These are phyloP conservation scores for Globisporangium parvum DNA, from an alignment of 352 stramenopile species.

Conservation along the genomic window DNA sequence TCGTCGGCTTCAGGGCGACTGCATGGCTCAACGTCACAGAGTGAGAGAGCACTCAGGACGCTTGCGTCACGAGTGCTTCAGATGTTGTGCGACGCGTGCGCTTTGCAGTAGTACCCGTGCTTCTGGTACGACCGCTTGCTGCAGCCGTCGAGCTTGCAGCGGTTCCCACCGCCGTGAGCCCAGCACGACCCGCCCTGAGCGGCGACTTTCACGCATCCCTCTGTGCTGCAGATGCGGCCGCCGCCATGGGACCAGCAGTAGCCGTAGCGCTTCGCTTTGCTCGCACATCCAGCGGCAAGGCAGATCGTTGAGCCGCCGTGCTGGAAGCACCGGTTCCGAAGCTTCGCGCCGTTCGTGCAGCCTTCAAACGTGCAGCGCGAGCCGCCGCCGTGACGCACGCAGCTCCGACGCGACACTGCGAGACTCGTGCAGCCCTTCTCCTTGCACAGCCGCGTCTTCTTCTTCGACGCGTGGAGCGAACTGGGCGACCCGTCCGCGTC, in stretches of 20 bases:
- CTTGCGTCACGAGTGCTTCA: background rate
- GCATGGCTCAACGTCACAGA: too few species aligned
- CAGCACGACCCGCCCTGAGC: constrained; percentile 30
- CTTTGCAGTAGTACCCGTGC: constrained; percentile 43
- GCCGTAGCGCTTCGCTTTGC: constrained; percentile 34
- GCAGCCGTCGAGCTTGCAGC: constrained; percentile 38
- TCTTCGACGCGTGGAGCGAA: constrained; percentile 20
- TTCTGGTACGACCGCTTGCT: constrained; percentile 43
- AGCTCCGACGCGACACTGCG: constrained; percentile 29
- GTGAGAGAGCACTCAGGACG: too few species aligned
- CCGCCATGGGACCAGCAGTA: constrained; percentile 38
- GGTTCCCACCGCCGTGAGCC: constrained; percentile 38
- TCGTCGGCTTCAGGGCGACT: too few species aligned
- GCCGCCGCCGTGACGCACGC: constrained; percentile 32
- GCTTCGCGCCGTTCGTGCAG: constrained; percentile 34
- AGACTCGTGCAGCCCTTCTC: constrained; percentile 27
- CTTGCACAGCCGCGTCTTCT: constrained; percentile 35
- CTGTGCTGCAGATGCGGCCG: constrained; percentile 29
- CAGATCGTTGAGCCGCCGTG: constrained; percentile 34
- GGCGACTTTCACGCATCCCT: constrained; percentile 34
- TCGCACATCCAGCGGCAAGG: constrained; percentile 22
- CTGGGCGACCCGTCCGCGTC: constrained; percentile 10
- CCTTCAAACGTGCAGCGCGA: constrained; percentile 29
- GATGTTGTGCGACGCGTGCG: constrained; percentile 23
- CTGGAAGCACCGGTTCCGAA: constrained; percentile 38